Conservation (phyloP, 2,329 filamentous ascomycete genomes). For the Aspergillus novoparasiticus region DNA sequence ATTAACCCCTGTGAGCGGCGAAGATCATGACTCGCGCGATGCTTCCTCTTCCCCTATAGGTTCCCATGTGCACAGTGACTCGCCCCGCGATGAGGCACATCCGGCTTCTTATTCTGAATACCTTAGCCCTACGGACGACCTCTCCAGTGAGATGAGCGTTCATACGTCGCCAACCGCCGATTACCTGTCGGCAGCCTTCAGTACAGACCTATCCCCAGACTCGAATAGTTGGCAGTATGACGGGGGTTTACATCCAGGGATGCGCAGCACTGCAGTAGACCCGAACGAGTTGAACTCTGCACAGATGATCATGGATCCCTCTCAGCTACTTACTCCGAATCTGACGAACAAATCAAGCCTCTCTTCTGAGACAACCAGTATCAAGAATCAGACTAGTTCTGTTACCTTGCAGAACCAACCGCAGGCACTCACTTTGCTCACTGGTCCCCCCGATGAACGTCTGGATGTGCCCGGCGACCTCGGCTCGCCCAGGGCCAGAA, state of each 20-base stretch:
- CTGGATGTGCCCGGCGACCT: slow-evolving; percentile 22
- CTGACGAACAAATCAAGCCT: slow-evolving; percentile 35
- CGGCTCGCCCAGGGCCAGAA: slow-evolving; percentile 35
- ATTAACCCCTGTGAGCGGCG: slow-evolving; percentile 30
- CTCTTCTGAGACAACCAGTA: slow-evolving; percentile 24
- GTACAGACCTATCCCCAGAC: slow-evolving; percentile 22
- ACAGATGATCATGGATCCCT: slow-evolving; percentile 20
- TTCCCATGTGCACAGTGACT: slow-evolving; percentile 10
- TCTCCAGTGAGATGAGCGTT: slow-evolving; percentile 32
- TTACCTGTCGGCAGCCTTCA: slow-evolving; percentile 22
- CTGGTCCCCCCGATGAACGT: slow-evolving; percentile 27
- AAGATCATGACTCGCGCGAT: slow-evolving; percentile 21
- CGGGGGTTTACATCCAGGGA: slow-evolving; percentile 6
- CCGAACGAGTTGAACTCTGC: slow-evolving; percentile 18
- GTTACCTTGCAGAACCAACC: slow-evolving; percentile 19
- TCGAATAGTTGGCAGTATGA: slow-evolving; percentile 16
- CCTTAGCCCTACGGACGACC: slow-evolving; percentile 32
- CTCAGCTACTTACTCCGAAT: slow-evolving; percentile 38
- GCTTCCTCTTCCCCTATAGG: slow-evolving; percentile 17
- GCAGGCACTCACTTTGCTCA: slow-evolving; percentile 29
- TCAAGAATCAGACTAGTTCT: slow-evolving; percentile 14
- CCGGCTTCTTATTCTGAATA: slow-evolving; percentile 30
- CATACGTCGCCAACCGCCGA: slow-evolving; percentile 30
- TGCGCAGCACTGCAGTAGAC: slow-evolving; percentile 3
- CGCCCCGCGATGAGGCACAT: slow-evolving; percentile 16